Evolutionary conservation across 305 asterid species (phyloP).

Genomic region (Fraxinus xanthoxyloides): DNA sequence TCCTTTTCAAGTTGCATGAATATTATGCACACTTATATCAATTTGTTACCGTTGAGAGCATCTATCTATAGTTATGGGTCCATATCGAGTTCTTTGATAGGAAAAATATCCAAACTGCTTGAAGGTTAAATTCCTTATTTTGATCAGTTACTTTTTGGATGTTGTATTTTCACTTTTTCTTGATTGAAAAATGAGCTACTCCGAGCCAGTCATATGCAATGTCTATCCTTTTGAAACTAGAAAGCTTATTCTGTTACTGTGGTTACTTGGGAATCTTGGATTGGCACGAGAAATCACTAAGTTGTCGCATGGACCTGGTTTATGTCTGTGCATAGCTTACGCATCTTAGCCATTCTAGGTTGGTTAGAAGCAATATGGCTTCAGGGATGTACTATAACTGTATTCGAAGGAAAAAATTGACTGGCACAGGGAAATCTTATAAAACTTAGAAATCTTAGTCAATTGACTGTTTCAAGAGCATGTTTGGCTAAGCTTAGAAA

Average conservation of each 20-base stretch:
- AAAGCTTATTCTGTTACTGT: background rate
- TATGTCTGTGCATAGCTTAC: background rate
- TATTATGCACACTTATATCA: background rate
- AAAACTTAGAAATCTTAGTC: background rate
- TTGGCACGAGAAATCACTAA: background rate
- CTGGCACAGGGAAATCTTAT: background rate
- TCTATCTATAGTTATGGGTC: background rate
- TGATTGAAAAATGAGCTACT: background rate
- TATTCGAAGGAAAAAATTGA: background rate
- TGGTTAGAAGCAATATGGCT: background rate
- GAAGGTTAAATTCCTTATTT: background rate
- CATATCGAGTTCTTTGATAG: background rate
- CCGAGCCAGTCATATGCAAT: constrained; percentile 1
- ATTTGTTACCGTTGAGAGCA: background rate
- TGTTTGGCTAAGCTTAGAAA: background rate
- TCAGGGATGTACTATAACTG: background rate
- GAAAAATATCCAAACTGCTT: background rate
- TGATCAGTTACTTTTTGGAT: background rate
- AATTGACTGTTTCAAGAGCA: background rate
- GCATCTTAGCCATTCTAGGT: constrained; percentile 6
- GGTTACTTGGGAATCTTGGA: constrained; percentile 15
- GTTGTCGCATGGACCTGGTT: background rate
- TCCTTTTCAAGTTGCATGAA: background rate
- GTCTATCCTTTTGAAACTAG: constrained; percentile 9
- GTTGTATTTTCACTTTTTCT: constrained; percentile 10